These are phyloP conservation scores for Jatropha multifida DNA, from an alignment of 441 rosid species.

Conservation along the genomic window DNA sequence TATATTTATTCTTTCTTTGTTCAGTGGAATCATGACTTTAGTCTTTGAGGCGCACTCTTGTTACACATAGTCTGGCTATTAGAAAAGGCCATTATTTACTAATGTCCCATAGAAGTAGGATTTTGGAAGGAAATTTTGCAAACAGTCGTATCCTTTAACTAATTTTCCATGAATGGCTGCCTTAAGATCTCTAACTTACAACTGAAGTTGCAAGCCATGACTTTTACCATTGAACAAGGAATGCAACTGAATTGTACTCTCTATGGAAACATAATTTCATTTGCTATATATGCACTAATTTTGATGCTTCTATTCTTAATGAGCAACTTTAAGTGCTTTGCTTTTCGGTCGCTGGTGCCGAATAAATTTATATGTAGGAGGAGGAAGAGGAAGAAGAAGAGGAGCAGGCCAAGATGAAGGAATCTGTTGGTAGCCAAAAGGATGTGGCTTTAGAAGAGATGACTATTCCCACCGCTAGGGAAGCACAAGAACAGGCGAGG, in stretches of 20 bases:
- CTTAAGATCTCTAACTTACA: not conserved
- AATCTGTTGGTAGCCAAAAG: conserved; percentile 48
- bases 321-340: conserved; percentile 6
- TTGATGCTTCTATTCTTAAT: not conserved
- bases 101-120: not conserved
- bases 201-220: not conserved
- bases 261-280: not conserved
- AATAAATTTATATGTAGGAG: conserved; percentile 46
- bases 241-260: not conserved
- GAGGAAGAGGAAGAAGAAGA: conserved; percentile 86
- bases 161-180: not conserved
- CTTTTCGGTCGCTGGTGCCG: not conserved
- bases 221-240: not conserved
- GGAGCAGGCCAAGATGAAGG: conserved; percentile 65
- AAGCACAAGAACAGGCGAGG: conserved; percentile 74
- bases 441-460: conserved; percentile 81
- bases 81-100: not conserved
- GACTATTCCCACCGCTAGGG: conserved; percentile 60
- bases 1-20: not conserved
- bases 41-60: conserved; percentile 7
- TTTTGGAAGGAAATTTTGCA: not conserved
- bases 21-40: not conserved
- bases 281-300: not conserved
- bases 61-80: not conserved
- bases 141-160: not conserved